These are phyloP conservation scores for Trichaptum fuscoviolaceum DNA, from an alignment of 768 basidiomycete species.

Conservation along the genomic window DNA sequence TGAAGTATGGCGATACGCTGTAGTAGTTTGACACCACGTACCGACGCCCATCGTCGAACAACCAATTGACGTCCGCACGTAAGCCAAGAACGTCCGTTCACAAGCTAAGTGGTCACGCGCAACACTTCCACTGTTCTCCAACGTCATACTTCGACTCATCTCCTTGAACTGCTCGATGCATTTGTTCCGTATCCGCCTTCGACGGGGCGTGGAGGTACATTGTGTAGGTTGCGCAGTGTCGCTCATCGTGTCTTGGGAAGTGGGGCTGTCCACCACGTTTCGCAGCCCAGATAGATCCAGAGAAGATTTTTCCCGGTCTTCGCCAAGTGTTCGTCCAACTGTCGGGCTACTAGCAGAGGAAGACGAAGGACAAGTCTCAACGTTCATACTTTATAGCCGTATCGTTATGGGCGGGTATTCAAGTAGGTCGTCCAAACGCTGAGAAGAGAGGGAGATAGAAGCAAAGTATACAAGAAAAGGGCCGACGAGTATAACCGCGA, in stretches of 20 bases:
- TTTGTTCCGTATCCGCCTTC: neutral
- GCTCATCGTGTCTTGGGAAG: neutral
- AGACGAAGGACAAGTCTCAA: neutral
- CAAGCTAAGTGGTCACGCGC: conserved; percentile 49
- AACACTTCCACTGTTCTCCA: conserved; percentile 44
- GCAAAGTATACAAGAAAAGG: neutral
- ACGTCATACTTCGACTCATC: conserved; percentile 21
- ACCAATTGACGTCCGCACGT: conserved; percentile 44
- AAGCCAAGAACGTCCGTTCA: conserved; percentile 48
- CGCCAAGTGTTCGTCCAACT: neutral
- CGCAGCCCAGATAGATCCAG: neutral
- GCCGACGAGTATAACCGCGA: neutral
- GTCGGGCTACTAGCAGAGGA: neutral
- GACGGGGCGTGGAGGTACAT: neutral
- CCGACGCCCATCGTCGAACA: conserved; percentile 48
- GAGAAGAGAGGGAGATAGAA: neutral
- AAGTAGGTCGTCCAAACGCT: neutral
- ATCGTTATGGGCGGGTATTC: too few species aligned
- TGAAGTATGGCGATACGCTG: neutral
- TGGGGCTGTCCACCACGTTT: neutral
- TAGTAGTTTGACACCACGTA: conserved; percentile 17
- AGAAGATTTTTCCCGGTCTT: neutral
- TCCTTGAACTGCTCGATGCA: neutral
- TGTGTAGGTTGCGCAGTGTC: neutral
- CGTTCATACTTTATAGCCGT: neutral